Evolutionary conservation across 257 asterid genomes (phyloP).

Genomic region (Striga asiatica): DNA sequence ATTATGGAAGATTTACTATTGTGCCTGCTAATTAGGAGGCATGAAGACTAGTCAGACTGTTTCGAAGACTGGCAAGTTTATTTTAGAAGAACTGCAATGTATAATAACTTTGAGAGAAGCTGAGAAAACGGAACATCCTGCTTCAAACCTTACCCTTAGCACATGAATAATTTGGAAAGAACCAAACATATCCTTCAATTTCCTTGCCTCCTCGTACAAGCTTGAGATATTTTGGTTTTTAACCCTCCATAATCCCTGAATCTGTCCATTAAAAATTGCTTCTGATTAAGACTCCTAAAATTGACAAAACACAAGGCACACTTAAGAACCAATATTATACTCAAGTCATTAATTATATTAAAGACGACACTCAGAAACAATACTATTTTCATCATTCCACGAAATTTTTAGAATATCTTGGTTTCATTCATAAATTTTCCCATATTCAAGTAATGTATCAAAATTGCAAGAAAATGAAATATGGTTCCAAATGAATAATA

Average conservation of each 20-base stretch:
- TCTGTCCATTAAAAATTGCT: constrained; percentile 24
- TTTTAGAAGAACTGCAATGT: too few relatives aligned
- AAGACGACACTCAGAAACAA: too few relatives aligned
- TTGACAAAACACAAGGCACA: background rate
- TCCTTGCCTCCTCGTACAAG: constrained; percentile 51
- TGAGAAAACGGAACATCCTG: background rate
- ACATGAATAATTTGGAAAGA: constrained; percentile 55
- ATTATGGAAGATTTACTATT: too few relatives aligned
- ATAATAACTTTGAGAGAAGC: background rate
- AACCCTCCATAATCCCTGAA: constrained; percentile 75
- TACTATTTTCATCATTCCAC: background rate
- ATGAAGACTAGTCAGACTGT: too few relatives aligned
- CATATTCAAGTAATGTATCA: too few relatives aligned
- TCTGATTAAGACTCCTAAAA: background rate
- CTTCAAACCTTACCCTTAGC: constrained; percentile 46
- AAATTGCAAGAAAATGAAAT: background rate
- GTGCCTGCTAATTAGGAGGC: too few relatives aligned
- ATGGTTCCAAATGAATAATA: constrained; percentile 6
- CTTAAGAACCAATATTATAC: too few relatives aligned
- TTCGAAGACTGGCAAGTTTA: too few relatives aligned
- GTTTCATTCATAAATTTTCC: too few relatives aligned
- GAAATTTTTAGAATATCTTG: too few relatives aligned
- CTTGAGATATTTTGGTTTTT: constrained; percentile 48
- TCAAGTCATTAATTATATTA: too few relatives aligned
- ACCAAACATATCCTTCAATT: constrained; percentile 50